phyloP scores from a whole-genome alignment of 768 basidiomycete species.

The Kondoa subrosea region DNA sequence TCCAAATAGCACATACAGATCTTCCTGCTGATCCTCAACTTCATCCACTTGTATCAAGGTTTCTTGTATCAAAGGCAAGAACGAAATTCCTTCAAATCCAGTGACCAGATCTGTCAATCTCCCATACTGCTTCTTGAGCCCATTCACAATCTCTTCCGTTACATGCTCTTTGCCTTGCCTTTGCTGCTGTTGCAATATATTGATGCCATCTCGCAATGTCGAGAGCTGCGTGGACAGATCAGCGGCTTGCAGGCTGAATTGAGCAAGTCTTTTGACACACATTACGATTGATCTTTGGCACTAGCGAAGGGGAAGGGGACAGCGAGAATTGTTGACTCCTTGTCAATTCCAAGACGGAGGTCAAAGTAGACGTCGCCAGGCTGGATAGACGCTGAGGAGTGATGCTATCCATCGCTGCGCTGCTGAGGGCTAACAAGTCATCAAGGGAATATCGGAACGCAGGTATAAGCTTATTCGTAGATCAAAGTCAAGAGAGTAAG shows the following conservation, averaged over 20 bases:
- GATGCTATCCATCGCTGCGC: not conserved
- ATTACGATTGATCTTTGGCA: not conserved
- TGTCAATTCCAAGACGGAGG: conserved; percentile 1
- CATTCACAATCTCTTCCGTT: conserved; percentile 14
- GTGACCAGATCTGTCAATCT: conserved; percentile 19
- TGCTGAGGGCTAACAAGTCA: too few species aligned
- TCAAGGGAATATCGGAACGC: too few species aligned
- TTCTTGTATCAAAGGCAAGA: conserved; percentile 5
- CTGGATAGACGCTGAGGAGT: conserved; percentile 3
- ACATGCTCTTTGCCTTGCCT: not conserved
- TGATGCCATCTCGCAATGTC: not conserved
- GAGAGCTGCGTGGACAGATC: too few species aligned
- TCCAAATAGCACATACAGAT: not conserved
- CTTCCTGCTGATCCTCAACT: conserved; percentile 2
- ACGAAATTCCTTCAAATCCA: conserved; percentile 17
- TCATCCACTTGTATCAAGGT: not conserved
- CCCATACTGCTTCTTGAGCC: conserved; percentile 22
- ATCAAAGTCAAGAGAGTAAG: too few species aligned
- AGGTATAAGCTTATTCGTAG: too few species aligned
- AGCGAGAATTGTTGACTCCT: not conserved
- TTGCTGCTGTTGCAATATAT: not conserved
- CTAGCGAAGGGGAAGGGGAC: not conserved
- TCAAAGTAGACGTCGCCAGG: conserved; percentile 6
- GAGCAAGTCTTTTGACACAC: too few species aligned
- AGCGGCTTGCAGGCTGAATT: too few species aligned